Evolutionary conservation across 495 filamentous ascomycete genomes (phyloP).

Genomic region (Choiromyces venosus): DNA sequence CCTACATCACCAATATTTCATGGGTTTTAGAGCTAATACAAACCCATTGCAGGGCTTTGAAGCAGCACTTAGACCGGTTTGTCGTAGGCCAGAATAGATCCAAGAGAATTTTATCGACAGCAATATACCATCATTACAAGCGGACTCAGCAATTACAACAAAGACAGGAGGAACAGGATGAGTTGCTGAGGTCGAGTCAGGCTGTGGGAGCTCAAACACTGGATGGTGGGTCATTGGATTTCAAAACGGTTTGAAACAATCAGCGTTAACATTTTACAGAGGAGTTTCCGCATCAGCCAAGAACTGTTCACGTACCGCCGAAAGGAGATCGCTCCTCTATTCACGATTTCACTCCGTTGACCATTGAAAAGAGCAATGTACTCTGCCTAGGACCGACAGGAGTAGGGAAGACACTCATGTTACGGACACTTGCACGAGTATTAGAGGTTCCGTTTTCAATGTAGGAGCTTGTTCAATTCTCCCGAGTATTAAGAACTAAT

Average conservation of each 20-base stretch:
- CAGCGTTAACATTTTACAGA: constrained; percentile 50
- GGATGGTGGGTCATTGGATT: constrained; percentile 47
- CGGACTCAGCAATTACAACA: constrained; percentile 69
- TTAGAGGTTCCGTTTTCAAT: constrained; percentile 95
- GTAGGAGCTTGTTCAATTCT: constrained; percentile 17
- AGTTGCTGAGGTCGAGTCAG: constrained; percentile 50
- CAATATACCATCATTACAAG: constrained; percentile 97
- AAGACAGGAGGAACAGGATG: constrained; percentile 71
- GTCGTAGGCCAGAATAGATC: constrained; percentile 93
- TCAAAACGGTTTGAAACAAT: neutral
- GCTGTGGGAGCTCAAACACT: constrained; percentile 45
- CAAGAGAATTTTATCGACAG: constrained; percentile 89
- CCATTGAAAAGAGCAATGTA: constrained; percentile 95
- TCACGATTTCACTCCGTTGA: constrained; percentile 58
- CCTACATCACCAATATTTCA: neutral
- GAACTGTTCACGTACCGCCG: constrained; percentile 51
- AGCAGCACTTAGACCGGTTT: constrained; percentile 88
- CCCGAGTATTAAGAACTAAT: constrained; percentile 12
- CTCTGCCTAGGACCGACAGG: constrained; percentile 87
- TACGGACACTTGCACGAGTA: constrained; percentile 60
- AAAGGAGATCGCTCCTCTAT: constrained; percentile 44
- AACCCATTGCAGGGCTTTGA: constrained; percentile 56
- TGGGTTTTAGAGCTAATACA: neutral
- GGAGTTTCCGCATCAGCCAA: constrained; percentile 70
- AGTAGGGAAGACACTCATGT: constrained; percentile 94